A percentile compares a stretch with the other conserved stretches of the same genome.
These are phyloP conservation scores for Saturnispora kantuleensis DNA, from an alignment of 805 yeast species.

Conservation along the genomic window DNA sequence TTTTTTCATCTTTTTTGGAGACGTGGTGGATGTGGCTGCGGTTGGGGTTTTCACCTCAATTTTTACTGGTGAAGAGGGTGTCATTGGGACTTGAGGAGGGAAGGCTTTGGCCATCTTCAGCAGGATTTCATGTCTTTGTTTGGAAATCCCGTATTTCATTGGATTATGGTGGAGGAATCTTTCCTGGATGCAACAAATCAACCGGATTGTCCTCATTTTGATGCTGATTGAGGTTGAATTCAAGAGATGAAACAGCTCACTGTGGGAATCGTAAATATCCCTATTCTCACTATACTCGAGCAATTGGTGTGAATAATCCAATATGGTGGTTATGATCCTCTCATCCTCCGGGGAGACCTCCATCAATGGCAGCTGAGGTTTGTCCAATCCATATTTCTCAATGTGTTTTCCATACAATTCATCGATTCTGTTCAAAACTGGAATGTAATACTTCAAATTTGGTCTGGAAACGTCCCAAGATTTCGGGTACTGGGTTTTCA, in stretches of 20 bases:
- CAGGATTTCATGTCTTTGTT: conserved; percentile 35
- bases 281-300: conserved; percentile 63
- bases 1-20: conserved; percentile 5
- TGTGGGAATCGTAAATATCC: conserved; percentile 56
- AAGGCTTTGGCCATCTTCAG: conserved; percentile 39
- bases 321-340: conserved; percentile 36
- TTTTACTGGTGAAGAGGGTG: conserved; percentile 15
- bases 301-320: conserved; percentile 52
- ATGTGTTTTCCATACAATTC: conserved; percentile 46
- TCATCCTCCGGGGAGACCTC: conserved; percentile 40
- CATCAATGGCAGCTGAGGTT: conserved; percentile 36
- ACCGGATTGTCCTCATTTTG: conserved; percentile 46
- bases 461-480: conserved; percentile 28
- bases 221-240: conserved; percentile 52
- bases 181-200: conserved; percentile 46
- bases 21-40: conserved; percentile 1
- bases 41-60: conserved; percentile 19
- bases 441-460: conserved; percentile 65
- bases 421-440: conserved; percentile 69
- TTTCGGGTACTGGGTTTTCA: conserved; percentile 15
- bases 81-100: conserved; percentile 29
- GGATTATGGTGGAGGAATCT: conserved; percentile 41
- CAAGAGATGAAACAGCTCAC: conserved; percentile 48
- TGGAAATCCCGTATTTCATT: conserved; percentile 34
- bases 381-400: conserved; percentile 41